Evolutionary conservation across 257 asterid genomes (phyloP).

Genomic region (Perilla frutescens): DNA sequence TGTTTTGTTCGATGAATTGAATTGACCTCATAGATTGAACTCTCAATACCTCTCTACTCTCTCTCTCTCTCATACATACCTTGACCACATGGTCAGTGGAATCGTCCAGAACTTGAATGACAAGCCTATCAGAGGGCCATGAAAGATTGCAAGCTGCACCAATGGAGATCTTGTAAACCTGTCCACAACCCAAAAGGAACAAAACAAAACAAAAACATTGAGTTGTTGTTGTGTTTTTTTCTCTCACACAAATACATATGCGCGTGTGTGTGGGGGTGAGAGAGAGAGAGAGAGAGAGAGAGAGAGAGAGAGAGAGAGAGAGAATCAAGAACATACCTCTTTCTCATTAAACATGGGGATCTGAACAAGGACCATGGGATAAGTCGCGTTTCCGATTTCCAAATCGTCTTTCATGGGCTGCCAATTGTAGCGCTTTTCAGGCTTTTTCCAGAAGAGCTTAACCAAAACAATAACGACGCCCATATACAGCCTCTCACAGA

Average conservation of each 20-base stretch:
- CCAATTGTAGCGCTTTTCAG: slow-evolving; percentile 74
- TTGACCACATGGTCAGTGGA: slow-evolving; percentile 69
- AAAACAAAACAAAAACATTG: not conserved
- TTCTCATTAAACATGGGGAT: slow-evolving; percentile 93
- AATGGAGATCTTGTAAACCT: slow-evolving; percentile 95
- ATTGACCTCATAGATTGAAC: not conserved
- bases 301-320: not conserved
- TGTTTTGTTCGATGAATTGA: not conserved
- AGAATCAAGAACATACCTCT: slow-evolving; percentile 54
- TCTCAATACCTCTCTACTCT: not conserved
- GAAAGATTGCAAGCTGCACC: slow-evolving; percentile 97
- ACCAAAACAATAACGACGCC: slow-evolving; percentile 73
- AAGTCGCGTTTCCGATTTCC: slow-evolving; percentile 61
- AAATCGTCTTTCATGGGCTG: slow-evolving; percentile 68
- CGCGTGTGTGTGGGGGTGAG: slow-evolving; percentile 17
- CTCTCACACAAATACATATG: slow-evolving; percentile 19
- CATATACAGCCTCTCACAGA: slow-evolving; percentile 86
- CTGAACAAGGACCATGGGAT: slow-evolving; percentile 83
- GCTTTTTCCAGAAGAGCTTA: slow-evolving; percentile 77
- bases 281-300: not conserved
- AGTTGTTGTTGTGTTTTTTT: not conserved
- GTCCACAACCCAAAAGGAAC: slow-evolving; percentile 6
- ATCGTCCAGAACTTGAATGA: slow-evolving; percentile 92
- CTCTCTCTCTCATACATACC: slow-evolving; percentile 44
- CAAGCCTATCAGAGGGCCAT: slow-evolving; percentile 92